Percentiles rank a stretch among this genome's conserved stretches.
phyloP scores from a whole-genome alignment of 2,329 filamentous ascomycete genomes.

The Pseudocercospora cruenta region DNA sequence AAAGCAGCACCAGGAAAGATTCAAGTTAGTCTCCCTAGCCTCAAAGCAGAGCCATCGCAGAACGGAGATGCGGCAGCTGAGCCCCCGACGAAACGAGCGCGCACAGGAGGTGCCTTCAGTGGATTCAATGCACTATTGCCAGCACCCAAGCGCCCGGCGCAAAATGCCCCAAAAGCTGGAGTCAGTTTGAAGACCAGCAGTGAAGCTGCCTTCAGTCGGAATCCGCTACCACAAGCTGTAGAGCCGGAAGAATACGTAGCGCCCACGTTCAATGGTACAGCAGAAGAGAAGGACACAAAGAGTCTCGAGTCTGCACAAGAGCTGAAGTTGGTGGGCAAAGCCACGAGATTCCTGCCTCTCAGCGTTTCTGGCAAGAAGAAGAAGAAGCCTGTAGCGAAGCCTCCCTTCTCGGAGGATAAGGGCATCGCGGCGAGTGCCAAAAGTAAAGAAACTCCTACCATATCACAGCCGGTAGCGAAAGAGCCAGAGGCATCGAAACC shows the following conservation, averaged over 20 bases:
- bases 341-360: slow-evolving; percentile 85
- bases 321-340: slow-evolving; percentile 73
- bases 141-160: slow-evolving; percentile 67
- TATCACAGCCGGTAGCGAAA: slow-evolving; percentile 1
- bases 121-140: slow-evolving; percentile 88
- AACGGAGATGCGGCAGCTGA: slow-evolving; percentile 48
- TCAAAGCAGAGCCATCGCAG: slow-evolving; percentile 47
- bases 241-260: slow-evolving; percentile 31
- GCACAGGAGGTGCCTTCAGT: slow-evolving; percentile 68
- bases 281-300: slow-evolving; percentile 50
- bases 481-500: slow-evolving; percentile 31
- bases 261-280: background rate
- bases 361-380: slow-evolving; percentile 77
- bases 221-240: slow-evolving; percentile 47
- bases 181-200: slow-evolving; percentile 82
- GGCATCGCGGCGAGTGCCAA: slow-evolving; percentile 11
- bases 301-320: slow-evolving; percentile 46
- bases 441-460: slow-evolving; percentile 2
- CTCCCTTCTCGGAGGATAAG: slow-evolving; percentile 9
- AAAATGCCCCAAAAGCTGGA: slow-evolving; percentile 53
- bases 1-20: slow-evolving; percentile 70
- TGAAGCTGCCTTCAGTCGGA: slow-evolving; percentile 77
- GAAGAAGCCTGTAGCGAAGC: slow-evolving; percentile 60
- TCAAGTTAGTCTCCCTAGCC: slow-evolving; percentile 72
- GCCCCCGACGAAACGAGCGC: slow-evolving; percentile 73